Evolutionary conservation across 164 flowering plant genomes (phyloP), one percentile per base, ranked within the genome.

Genomic region (Protea cynaroides): DNA sequence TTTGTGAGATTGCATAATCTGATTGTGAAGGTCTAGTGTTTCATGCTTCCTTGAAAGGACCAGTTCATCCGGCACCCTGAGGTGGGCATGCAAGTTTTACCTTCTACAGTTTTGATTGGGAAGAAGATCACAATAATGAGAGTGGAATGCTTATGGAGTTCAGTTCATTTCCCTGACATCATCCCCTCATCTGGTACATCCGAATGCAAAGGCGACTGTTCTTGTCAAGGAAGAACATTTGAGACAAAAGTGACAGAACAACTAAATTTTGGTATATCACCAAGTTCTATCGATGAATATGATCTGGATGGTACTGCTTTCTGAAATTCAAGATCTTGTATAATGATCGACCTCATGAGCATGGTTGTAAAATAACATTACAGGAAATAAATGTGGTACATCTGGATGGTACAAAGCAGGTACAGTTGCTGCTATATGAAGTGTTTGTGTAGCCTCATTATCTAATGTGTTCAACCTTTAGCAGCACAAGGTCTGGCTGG

Each of bases 1-100:
- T 92, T 95, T 72, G 97, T 95, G 66, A 87, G 73, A 63, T 65
- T 95, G 76, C 96, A 92, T 69, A 83, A 88, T 69, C 63, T 82
- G 25, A 78, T 94, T 63, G 74, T 72, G 59, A 75, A 74, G 62
- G 63, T 17, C 0, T 72, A 78, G 70, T 53, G 22, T 53, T 64
- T 49, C 14, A 9, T 1, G 22, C 59, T 17, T 18, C 37, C 60
- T n/a, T 46, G 44, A 23, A 36, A 46, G 13, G 13, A 43, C 43
- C 51, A 34, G 51, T 49, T 52, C 44, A 24, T 13, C 36, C 18
- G n/a, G 56, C 58, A 23, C 29, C 43, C 40, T 25, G 12, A 58
- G 37, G 14, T 40, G 61, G 36, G 36, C 57, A 56, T 49, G 7
- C 55, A 58, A n/a, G 55, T 38, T 34, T 34, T 4, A 6, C 15